These are phyloP conservation scores for Russula sp. DNA, from an alignment of 768 basidiomycete genomes.

Conservation along the genomic window DNA sequence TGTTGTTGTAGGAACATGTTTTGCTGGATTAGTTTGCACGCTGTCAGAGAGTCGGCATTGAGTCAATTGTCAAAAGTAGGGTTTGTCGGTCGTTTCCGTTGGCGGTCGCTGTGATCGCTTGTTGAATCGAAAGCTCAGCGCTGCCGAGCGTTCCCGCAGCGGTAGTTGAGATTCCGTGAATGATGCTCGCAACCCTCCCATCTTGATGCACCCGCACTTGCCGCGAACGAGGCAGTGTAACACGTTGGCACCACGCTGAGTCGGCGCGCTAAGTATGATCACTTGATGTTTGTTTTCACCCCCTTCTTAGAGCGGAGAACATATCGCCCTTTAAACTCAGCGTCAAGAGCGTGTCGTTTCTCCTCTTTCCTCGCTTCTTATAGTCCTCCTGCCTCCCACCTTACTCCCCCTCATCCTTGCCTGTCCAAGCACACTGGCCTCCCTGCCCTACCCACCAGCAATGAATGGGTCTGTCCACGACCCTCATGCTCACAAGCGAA, in stretches of 20 bases:
- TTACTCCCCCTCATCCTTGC: not conserved
- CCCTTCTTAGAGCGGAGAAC: slow-evolving; percentile 8
- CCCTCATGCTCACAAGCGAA: slow-evolving; percentile 43
- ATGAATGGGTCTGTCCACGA: slow-evolving; percentile 47
- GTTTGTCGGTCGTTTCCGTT: slow-evolving; percentile 15
- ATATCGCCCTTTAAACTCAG: slow-evolving; percentile 18
- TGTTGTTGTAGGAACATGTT: slow-evolving; percentile 17
- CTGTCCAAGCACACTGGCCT: slow-evolving; percentile 2
- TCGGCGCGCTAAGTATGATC: slow-evolving; percentile 15
- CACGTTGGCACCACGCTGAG: slow-evolving; percentile 26
- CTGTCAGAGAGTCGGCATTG: not conserved
- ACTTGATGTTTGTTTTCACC: not conserved
- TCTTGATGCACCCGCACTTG: not conserved
- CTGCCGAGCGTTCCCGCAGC: not conserved
- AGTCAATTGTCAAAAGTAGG: not conserved
- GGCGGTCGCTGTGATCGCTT: slow-evolving; percentile 21
- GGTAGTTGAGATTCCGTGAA: slow-evolving; percentile 6
- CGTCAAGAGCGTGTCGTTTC: not conserved
- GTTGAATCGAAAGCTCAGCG: slow-evolving; percentile 28
- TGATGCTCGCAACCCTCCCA: not conserved
- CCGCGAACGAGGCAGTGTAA: slow-evolving; percentile 15
- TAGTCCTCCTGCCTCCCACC: not conserved
- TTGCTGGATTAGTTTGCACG: slow-evolving; percentile 3
- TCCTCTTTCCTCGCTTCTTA: no score
- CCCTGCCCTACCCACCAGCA: slow-evolving; percentile 12